A percentile compares a stretch with the other conserved stretches of the same genome.
These are phyloP conservation scores for Lasiosphaeria miniovina DNA, from an alignment of 495 filamentous ascomycete genomes.

Conservation along the genomic window DNA sequence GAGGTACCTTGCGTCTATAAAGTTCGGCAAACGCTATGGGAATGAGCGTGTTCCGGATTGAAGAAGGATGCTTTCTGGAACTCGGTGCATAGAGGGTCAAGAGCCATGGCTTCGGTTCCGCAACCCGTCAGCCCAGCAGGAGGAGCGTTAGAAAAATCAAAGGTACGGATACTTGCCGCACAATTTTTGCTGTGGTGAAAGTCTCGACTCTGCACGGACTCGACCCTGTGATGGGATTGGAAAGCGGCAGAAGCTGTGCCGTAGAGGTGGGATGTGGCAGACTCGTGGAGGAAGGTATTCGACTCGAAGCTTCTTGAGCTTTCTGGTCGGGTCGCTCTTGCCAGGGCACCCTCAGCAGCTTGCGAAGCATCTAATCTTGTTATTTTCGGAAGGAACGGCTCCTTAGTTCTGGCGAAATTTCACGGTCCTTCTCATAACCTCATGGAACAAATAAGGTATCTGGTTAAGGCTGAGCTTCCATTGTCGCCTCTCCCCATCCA, in stretches of 20 bases:
- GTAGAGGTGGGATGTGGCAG: not conserved
- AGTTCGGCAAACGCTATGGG: too few species aligned
- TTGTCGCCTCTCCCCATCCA: constrained; percentile 1
- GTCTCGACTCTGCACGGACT: not conserved
- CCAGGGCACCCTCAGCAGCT: not conserved
- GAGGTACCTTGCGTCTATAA: too few species aligned
- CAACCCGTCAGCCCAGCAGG: too few species aligned
- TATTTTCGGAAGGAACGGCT: constrained; percentile 3
- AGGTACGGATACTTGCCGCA: not conserved
- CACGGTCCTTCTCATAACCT: not conserved
- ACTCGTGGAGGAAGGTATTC: not conserved
- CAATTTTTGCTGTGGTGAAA: not conserved
- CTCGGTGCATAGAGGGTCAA: too few species aligned
- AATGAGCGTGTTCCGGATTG: too few species aligned
- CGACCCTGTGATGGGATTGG: not conserved
- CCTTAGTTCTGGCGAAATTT: constrained; percentile 1
- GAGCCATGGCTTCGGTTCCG: too few species aligned
- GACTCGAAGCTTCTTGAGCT: not conserved
- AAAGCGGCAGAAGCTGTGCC: constrained; percentile 12
- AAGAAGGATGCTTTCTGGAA: too few species aligned
- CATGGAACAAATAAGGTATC: not conserved
- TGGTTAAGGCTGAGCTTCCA: not conserved
- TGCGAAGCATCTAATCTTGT: not conserved
- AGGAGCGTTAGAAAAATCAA: too few species aligned
- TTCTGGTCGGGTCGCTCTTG: not conserved